Base-by-base conservation (phyloP, 2,329 filamentous ascomycete genomes). In the Helotiales sp. region DNA sequence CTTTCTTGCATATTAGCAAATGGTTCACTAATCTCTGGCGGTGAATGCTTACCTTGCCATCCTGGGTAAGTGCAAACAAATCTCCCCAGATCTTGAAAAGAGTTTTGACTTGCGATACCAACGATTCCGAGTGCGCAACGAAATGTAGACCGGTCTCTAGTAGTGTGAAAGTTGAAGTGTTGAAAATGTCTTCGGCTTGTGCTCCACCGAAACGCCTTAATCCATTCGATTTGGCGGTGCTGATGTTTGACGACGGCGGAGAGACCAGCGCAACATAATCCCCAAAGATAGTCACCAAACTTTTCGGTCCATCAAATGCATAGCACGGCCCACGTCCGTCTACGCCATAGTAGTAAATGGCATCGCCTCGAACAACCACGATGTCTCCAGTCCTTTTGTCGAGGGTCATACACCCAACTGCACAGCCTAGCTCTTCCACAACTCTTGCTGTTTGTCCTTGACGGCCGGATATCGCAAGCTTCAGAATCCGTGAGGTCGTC, bases 61-160 rank as follows among this genome's bases (percentile, higher is more conserved):
- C 93, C 70, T 93, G 89, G 0, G 91, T 94, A 43, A 98, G 84
- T n/a, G 96, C 86, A 75, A 94, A 98, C 17, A 99, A 82, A 74
- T 97, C 92, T 0, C 91, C 93, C 96, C 96, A 98, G 70, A 96
- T 89, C 65, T 89, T 87, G 74, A 98, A 93, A 2, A 97, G 84
- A 22, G 87, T 87, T 73, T 92, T 91, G 62, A 97, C 89, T 61
- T 93, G 89, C 1, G 93, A 92, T 8, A 93, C 86, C 30, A 98
- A 82, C 3, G 93, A 89, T 78, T 98, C 94, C 3, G 92, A 93
- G 76, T 97, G 93, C 0, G 93, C 93, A 68, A 98, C 88, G 70
- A 97, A 93, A 71, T 95, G 91, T 68, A 98, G 82, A 70, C 97
- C 93, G 0, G 94, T 93, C 75, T 99, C 94, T n/a, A 99, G 83